Percentiles rank a stretch among this genome's conserved stretches.
Evolutionary conservation across 495 filamentous ascomycete species (phyloP).

Genomic region (Platismatia glauca): DNA sequence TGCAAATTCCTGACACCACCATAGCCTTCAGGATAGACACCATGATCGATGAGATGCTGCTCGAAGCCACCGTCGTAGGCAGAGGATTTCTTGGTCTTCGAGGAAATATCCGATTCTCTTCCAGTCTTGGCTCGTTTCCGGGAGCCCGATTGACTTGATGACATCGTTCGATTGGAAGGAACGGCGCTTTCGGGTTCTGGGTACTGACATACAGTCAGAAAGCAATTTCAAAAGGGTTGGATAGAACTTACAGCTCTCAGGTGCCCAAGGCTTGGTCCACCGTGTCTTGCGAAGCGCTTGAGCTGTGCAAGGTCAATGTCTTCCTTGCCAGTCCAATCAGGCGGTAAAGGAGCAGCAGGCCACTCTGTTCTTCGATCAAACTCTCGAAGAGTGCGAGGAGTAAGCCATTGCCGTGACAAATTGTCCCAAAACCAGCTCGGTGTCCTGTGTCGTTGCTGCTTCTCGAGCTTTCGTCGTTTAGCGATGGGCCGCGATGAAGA

Average conservation of each 20-base stretch:
- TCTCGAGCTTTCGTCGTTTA: too few relatives aligned
- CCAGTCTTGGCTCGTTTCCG: too few relatives aligned
- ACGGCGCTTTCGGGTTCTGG: background rate
- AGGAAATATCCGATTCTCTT: slow-evolving; percentile 13
- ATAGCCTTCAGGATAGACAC: background rate
- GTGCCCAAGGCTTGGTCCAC: too few relatives aligned
- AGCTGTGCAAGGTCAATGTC: too few relatives aligned
- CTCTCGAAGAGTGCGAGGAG: slow-evolving; percentile 3
- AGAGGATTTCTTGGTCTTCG: slow-evolving; percentile 17
- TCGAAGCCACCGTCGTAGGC: slow-evolving; percentile 29
- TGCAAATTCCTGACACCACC: background rate
- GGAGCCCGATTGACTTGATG: slow-evolving; percentile 17
- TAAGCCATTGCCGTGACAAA: background rate
- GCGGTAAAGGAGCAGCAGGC: too few relatives aligned
- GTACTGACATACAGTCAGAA: slow-evolving; percentile 9
- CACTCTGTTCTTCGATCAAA: too few relatives aligned
- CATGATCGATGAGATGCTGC: too few relatives aligned
- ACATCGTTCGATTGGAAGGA: slow-evolving; percentile 13
- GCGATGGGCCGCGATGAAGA: too few relatives aligned
- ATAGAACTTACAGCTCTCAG: too few relatives aligned
- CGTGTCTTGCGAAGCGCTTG: too few relatives aligned
- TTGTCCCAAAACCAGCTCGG: background rate
- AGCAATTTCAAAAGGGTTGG: slow-evolving; percentile 3
- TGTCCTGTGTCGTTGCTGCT: background rate
- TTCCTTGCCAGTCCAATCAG: too few relatives aligned